Percentiles rank a stretch among this genome's conserved stretches.
These are phyloP conservation scores for Tuber umbilicatum DNA, from an alignment of 495 filamentous ascomycete genomes.

Conservation along the genomic window DNA sequence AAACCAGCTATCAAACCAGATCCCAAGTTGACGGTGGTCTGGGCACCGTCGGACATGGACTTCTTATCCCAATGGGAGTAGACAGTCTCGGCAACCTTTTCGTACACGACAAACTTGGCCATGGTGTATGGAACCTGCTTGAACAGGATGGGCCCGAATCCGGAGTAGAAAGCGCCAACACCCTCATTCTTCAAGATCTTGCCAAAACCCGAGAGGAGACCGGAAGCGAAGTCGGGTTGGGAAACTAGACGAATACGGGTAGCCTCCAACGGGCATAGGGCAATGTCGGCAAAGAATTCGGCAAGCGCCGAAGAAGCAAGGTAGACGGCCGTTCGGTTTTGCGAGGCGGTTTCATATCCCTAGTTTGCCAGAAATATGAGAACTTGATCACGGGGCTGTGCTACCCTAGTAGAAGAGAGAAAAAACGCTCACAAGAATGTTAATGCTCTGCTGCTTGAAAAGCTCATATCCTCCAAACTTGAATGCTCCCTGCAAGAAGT, in stretches of 20 bases:
- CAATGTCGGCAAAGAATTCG: constrained; percentile 92
- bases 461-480: constrained; percentile 95
- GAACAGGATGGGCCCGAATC: constrained; percentile 88
- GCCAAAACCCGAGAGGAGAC: constrained; percentile 71
- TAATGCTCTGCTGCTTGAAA: constrained; percentile 91
- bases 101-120: constrained; percentile 99
- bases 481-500: constrained; percentile 92
- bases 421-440: constrained; percentile 50
- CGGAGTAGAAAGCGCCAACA: constrained; percentile 85
- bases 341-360: constrained; percentile 67
- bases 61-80: constrained; percentile 72
- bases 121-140: constrained; percentile 99
- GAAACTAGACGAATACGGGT: constrained; percentile 94
- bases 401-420: background rate
- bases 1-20: constrained; percentile 96
- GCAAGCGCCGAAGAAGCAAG: constrained; percentile 74
- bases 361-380: background rate
- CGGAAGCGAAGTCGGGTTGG: constrained; percentile 75
- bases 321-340: constrained; percentile 85
- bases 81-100: constrained; percentile 83
- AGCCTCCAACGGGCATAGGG: constrained; percentile 87
- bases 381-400: constrained; percentile 48
- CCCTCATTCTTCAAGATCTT: constrained; percentile 84
- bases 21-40: constrained; percentile 89
- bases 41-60: constrained; percentile 59